A percentile compares a stretch with the other conserved stretches of the same genome.
phyloP scores from a whole-genome alignment of 352 stramenopile species.

The Saprolegnia parasitica region DNA sequence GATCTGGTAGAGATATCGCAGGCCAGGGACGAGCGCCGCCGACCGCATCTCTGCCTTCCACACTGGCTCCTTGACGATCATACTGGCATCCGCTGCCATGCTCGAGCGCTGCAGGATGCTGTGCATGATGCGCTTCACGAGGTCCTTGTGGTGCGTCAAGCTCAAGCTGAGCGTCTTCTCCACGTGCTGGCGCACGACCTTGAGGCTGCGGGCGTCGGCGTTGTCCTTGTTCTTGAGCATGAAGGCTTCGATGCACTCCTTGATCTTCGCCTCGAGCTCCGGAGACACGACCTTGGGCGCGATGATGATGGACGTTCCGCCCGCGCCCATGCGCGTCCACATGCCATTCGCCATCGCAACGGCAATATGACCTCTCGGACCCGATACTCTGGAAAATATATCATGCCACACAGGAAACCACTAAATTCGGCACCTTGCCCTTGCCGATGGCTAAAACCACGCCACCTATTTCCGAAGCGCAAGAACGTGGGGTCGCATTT shows the following conservation, averaged over 20 bases:
- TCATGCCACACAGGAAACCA: background rate
- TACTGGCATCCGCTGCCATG: background rate
- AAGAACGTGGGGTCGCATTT: too few species aligned
- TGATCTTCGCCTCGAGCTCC: constrained; percentile 76
- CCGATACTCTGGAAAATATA: background rate
- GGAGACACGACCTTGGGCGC: constrained; percentile 75
- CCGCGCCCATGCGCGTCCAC: constrained; percentile 76
- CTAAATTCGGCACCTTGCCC: background rate
- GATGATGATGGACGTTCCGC: constrained; percentile 60
- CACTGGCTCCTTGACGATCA: background rate
- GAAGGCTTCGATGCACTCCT: constrained; percentile 56
- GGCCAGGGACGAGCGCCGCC: background rate
- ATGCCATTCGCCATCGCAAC: constrained; percentile 35
- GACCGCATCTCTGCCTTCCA: constrained; percentile 22
- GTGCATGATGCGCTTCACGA: constrained; percentile 86
- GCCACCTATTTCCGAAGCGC: too few species aligned
- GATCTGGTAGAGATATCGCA: constrained; percentile 13
- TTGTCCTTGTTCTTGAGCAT: constrained; percentile 61
- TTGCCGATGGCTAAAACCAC: background rate
- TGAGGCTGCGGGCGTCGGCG: constrained; percentile 36
- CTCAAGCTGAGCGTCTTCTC: constrained; percentile 84
- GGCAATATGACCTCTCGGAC: background rate
- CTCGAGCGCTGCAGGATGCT: constrained; percentile 19
- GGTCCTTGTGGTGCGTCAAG: constrained; percentile 82
- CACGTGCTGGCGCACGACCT: constrained; percentile 75